phyloP scores from a whole-genome alignment of 2,329 filamentous ascomycete genomes.

The Lasiodiplodia hormozganensis region DNA sequence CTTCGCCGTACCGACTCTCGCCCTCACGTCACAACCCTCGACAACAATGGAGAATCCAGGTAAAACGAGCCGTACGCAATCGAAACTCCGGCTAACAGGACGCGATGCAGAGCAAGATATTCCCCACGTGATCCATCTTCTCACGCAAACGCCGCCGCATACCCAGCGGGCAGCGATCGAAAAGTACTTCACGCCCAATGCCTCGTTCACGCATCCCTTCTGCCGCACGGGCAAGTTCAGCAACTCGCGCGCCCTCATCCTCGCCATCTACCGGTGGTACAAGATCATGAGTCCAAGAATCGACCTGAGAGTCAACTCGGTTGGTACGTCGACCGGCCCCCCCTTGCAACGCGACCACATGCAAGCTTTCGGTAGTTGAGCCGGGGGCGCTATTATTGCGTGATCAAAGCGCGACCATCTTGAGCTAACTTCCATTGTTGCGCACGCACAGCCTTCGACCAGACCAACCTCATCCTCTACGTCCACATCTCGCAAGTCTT shows the following conservation, averaged over 20 bases:
- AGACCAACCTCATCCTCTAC: slow-evolving; percentile 71
- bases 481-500: slow-evolving; percentile 77
- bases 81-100: slow-evolving; percentile 19
- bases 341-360: background rate
- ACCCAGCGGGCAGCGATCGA: slow-evolving; percentile 71
- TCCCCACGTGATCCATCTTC: slow-evolving; percentile 67
- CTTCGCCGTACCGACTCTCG: background rate
- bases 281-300: slow-evolving; percentile 81
- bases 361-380: background rate
- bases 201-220: slow-evolving; percentile 79
- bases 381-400: background rate
- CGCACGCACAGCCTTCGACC: slow-evolving; percentile 67
- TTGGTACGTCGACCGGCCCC: slow-evolving; percentile 54
- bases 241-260: slow-evolving; percentile 71
- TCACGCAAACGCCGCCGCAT: slow-evolving; percentile 71
- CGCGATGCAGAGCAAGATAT: slow-evolving; percentile 63
- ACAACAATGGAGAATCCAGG: slow-evolving; percentile 42
- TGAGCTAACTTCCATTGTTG: slow-evolving; percentile 18
- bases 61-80: slow-evolving; percentile 22
- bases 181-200: slow-evolving; percentile 74
- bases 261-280: slow-evolving; percentile 74
- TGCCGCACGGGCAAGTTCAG: slow-evolving; percentile 68
- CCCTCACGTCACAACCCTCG: background rate
- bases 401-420: background rate
- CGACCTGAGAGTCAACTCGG: slow-evolving; percentile 68